Evolutionary conservation across 768 basidiomycete species (phyloP).

Genomic region (Gloeopeniophorella convolvens): DNA sequence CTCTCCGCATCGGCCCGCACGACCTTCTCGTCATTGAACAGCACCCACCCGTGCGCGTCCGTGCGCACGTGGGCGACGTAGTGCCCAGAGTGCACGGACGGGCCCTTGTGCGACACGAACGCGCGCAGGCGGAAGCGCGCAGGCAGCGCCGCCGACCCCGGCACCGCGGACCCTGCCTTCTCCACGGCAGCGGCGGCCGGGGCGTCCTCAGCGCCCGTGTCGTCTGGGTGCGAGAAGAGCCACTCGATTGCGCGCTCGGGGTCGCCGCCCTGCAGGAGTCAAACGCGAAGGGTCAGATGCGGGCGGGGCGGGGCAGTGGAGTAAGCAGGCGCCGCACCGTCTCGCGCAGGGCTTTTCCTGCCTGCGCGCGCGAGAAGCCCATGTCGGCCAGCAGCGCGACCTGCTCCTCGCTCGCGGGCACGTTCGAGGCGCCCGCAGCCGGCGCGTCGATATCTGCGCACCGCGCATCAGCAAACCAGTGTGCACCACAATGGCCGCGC

Average conservation of each 20-base stretch:
- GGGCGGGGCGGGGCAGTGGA: no score
- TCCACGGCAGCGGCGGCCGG: no score
- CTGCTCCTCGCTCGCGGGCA: slow-evolving; percentile 42
- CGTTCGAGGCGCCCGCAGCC: slow-evolving; percentile 13
- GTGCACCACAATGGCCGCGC: not conserved
- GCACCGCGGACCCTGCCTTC: no score
- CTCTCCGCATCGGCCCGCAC: slow-evolving; percentile 82
- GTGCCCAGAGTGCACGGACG: slow-evolving; percentile 90
- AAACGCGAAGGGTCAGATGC: no score
- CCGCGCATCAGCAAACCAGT: no score
- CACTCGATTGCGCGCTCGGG: slow-evolving; percentile 89
- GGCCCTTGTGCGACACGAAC: slow-evolving; percentile 96
- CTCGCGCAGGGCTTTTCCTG: slow-evolving; percentile 78
- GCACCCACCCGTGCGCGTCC: slow-evolving; percentile 61
- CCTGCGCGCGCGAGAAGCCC: slow-evolving; percentile 85
- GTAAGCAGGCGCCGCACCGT: slow-evolving; percentile 51
- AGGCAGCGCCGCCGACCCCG: slow-evolving; percentile 55
- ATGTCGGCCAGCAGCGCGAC: slow-evolving; percentile 76
- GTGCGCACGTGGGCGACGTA: slow-evolving; percentile 76
- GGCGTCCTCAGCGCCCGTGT: slow-evolving; percentile 31
- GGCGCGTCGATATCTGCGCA: slow-evolving; percentile 80
- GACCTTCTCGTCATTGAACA: slow-evolving; percentile 97
- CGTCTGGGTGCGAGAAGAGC: slow-evolving; percentile 92
- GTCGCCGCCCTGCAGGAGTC: slow-evolving; percentile 65
- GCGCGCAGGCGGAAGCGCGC: slow-evolving; percentile 79